A percentile compares a stretch with the other conserved stretches of the same genome.
These are phyloP conservation scores for Fraxinus velutina DNA, from an alignment of 305 asterid species.

Conservation along the genomic window DNA sequence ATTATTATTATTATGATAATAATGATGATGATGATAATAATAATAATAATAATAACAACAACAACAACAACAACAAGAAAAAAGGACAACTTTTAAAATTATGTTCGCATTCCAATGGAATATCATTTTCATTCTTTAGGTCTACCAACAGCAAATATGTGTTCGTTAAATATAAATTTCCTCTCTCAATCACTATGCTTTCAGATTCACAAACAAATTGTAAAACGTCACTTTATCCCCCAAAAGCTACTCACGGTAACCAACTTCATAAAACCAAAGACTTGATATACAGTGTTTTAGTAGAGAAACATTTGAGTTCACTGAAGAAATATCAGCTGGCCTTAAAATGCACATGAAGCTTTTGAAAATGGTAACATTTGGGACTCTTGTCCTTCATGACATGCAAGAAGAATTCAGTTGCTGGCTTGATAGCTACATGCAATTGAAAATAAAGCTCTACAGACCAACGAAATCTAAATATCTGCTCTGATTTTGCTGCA, in stretches of 20 bases:
- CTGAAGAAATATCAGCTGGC: constrained; percentile 11
- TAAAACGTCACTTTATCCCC: neutral
- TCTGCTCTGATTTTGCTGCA: neutral
- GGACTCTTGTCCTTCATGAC: neutral
- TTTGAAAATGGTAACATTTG: neutral
- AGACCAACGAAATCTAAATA: neutral
- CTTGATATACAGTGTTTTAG: neutral
- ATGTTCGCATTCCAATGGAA: constrained; percentile 19
- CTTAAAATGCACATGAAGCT: neutral
- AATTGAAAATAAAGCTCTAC: neutral
- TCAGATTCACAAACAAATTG: neutral
- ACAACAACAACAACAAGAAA: too few species aligned
- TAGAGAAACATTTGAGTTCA: neutral
- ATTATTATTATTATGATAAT: too few species aligned
- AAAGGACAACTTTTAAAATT: neutral
- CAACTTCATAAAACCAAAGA: constrained; percentile 18
- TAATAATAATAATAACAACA: too few species aligned
- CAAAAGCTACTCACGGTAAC: neutral
- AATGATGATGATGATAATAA: too few species aligned
- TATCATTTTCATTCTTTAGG: neutral
- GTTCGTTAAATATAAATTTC: neutral
- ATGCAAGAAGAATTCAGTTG: constrained; percentile 5
- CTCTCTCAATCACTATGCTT: neutral
- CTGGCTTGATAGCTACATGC: constrained; percentile 7
- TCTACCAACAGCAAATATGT: neutral